Evolutionary conservation across 345 rosid species (phyloP).

Genomic region (Brassica juncea): DNA sequence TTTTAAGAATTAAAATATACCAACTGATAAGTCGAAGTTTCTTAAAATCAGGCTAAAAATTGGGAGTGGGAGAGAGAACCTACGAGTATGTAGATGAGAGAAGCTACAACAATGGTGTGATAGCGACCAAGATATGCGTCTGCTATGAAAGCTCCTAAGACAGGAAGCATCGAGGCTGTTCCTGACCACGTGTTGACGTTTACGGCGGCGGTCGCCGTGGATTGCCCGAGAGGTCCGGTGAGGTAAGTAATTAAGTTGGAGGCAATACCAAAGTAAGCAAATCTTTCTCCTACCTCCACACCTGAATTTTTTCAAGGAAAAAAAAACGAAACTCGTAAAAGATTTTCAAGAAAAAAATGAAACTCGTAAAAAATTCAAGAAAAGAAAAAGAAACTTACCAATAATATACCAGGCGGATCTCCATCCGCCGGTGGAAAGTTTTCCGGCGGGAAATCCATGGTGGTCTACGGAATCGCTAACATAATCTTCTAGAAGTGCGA

Average conservation of each 20-base stretch:
- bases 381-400: neutral
- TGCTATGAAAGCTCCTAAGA: conserved; percentile 52
- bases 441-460: conserved; percentile 31
- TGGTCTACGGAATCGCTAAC: conserved; percentile 31
- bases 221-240: conserved; percentile 55
- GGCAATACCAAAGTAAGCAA: conserved; percentile 50
- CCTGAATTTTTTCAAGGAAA: neutral
- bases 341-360: neutral
- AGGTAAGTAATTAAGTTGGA: conserved; percentile 50
- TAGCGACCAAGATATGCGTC: conserved; percentile 60
- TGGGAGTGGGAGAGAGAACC: neutral
- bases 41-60: neutral
- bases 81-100: conserved; percentile 47
- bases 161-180: conserved; percentile 45
- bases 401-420: conserved; percentile 37
- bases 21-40: neutral
- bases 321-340: neutral
- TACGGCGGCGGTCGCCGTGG: conserved; percentile 53
- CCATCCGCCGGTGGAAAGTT: conserved; percentile 37
- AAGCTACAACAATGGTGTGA: conserved; percentile 49
- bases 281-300: conserved; percentile 57
- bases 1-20: neutral
- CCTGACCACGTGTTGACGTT: conserved; percentile 59
- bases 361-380: neutral
- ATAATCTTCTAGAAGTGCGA: conserved; percentile 10